phyloP scores from a whole-genome alignment of 345 rosid genomes.

The Camelina sativa region DNA sequence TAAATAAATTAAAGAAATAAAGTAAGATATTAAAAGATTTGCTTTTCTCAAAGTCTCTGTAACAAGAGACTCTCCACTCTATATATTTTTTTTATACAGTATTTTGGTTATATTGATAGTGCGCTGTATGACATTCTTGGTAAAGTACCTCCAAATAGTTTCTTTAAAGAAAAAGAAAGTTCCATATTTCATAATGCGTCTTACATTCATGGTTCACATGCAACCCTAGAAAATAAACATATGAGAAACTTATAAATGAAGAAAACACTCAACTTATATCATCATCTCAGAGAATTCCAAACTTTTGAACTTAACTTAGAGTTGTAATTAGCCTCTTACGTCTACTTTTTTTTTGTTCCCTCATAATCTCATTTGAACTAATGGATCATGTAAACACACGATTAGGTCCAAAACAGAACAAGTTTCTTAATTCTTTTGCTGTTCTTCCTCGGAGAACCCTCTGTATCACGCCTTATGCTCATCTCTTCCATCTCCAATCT shows the following conservation, averaged over 20 bases:
- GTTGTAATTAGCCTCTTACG: conserved; percentile 25
- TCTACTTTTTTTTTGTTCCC: conserved; percentile 26
- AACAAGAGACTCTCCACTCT: not conserved
- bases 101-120: conserved; percentile 8
- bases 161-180: not conserved
- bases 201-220: conserved; percentile 9
- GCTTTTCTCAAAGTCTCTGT: not conserved
- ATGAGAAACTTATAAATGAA: not conserved
- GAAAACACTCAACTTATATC: conserved; percentile 20
- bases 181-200: conserved; percentile 13
- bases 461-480: conserved; percentile 21
- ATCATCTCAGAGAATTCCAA: conserved; percentile 9
- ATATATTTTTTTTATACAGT: not conserved
- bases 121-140: conserved; percentile 5
- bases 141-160: conserved; percentile 13
- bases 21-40: not conserved
- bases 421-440: conserved; percentile 40
- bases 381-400: conserved; percentile 21
- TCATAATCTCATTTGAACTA: conserved; percentile 26
- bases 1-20: not conserved
- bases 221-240: conserved; percentile 3
- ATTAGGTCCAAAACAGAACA: conserved; percentile 40
- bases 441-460: conserved; percentile 40
- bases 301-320: conserved; percentile 2
- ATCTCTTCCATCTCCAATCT: conserved; percentile 32